A percentile compares a stretch with the other conserved stretches of the same genome.
Evolutionary conservation across 768 basidiomycete species (phyloP).

Genomic region (Rhizopogon vulgaris): DNA sequence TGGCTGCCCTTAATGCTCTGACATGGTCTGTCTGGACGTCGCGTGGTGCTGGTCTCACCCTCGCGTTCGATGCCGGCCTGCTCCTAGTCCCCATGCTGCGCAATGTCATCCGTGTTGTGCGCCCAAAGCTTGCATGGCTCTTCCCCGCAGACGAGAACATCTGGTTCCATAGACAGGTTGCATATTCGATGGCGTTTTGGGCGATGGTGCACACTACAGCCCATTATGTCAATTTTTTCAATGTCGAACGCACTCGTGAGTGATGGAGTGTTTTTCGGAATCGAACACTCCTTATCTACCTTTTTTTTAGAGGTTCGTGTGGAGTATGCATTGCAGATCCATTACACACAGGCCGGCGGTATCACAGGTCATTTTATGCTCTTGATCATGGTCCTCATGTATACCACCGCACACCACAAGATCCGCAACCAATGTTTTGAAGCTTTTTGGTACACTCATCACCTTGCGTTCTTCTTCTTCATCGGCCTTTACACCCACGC

Average conservation of each 20-base stretch:
- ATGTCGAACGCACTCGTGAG: constrained; percentile 82
- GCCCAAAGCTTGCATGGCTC: constrained; percentile 74
- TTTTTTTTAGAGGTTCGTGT: constrained; percentile 64
- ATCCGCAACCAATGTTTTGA: constrained; percentile 89
- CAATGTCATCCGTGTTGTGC: constrained; percentile 78
- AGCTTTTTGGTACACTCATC: constrained; percentile 96
- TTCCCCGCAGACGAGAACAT: constrained; percentile 94
- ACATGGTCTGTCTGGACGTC: constrained; percentile 85
- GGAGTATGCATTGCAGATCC: constrained; percentile 72
- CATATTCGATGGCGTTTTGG: constrained; percentile 93
- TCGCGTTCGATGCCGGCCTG: constrained; percentile 81
- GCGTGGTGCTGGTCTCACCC: constrained; percentile 85
- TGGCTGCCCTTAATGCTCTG: constrained; percentile 75
- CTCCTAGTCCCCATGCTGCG: constrained; percentile 88
- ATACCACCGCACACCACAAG: constrained; percentile 84
- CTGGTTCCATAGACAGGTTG: constrained; percentile 94
- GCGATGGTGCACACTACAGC: constrained; percentile 89
- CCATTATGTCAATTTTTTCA: constrained; percentile 92
- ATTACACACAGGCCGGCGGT: constrained; percentile 86
- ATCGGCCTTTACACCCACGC: constrained; percentile 86
- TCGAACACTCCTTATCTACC: background rate
- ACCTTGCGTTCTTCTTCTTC: constrained; percentile 93
- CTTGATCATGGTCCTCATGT: constrained; percentile 89
- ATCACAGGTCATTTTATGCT: constrained; percentile 96
- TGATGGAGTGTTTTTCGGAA: constrained; percentile 7